Evolutionary conservation across 73 alveolate genomes (phyloP), one percentile per base, ranked within the genome.

Genomic region (Symbiodinium pilosum): DNA sequence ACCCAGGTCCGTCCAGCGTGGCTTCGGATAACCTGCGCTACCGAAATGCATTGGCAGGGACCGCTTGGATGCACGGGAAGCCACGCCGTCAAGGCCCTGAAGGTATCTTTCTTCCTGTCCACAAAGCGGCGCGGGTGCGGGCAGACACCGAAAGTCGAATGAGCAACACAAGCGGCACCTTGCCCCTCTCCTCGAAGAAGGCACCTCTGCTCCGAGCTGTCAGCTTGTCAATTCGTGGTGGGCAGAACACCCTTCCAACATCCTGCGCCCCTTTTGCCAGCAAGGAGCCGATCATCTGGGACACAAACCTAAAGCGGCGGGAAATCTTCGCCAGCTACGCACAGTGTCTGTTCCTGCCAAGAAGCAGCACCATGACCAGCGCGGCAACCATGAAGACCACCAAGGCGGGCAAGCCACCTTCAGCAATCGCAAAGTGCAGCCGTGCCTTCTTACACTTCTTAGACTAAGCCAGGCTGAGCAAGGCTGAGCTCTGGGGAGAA

Each of bases 321-420:
- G 14, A 47, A 14, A 6, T 47, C 14, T 47, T 14, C 14, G 59
- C 6, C 14, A 47, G 59, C 59, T 14, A 14, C 59, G 6, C 6
- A 47, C 21, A 14, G 59, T 47, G 59, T 14, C 59, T 47, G 59
- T 9, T 47, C 21, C 59, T 24, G 30, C 81, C 81, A 18, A 64
- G 81, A 34, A 14, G 81, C 81, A 64, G 81, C 21, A 64, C 81
- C 81, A 64, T 64, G 38, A 64, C 81, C 81, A 64, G 39, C 34
- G 81, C 81, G 11, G 81, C 81, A 14, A 64, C 81, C 81, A 64
- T 64, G 81, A 64, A 64, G 9, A 64, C 81, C 81, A 64, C 81
- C 32, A 64, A 38, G 18, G 81, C 81, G 12, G 81, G 81, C 12
- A 64, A 38, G 81, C 81, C 81, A n/a, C 81, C 81, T 64, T 6